A percentile compares a stretch with the other conserved stretches of the same genome.
Conservation (phyloP, 2,329 filamentous ascomycete species). For the Ceratocystiopsis minuta region DNA sequence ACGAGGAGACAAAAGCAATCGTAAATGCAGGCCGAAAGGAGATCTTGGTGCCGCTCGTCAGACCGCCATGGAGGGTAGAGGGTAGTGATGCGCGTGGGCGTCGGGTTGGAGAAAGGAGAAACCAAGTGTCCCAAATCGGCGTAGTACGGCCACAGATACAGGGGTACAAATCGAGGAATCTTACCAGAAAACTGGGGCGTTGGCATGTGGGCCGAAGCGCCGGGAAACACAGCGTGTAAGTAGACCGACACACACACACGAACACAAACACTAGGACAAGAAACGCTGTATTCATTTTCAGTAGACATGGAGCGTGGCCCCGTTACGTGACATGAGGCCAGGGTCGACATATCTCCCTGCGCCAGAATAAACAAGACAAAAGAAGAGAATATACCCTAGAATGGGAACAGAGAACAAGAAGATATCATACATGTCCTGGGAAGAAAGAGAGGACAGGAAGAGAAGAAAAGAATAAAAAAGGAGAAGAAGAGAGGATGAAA, state of each 20-base stretch:
- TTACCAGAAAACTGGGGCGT: not conserved
- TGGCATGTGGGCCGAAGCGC: too few species aligned
- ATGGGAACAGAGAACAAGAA: not conserved
- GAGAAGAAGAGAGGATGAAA: not conserved
- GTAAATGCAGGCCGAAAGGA: not conserved
- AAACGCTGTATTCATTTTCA: not conserved
- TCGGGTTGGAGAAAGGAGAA: too few species aligned
- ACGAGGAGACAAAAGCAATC: not conserved
- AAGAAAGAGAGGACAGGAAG: not conserved
- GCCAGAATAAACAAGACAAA: not conserved
- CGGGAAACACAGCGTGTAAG: too few species aligned
- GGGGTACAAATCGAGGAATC: not conserved
- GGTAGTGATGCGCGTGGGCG: not conserved
- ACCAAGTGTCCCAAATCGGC: too few species aligned
- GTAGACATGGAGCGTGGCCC: too few species aligned
- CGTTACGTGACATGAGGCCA: too few species aligned
- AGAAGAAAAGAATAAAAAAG: not conserved
- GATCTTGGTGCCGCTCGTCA: not conserved
- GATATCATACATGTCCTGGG: too few species aligned
- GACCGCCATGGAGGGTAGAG: not conserved
- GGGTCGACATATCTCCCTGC: too few species aligned
- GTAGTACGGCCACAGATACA: too few species aligned
- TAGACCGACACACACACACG: too few species aligned
- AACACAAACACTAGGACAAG: not conserved
- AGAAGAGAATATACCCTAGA: too few species aligned